Percentiles rank a stretch among this genome's conserved stretches.
phyloP scores from a whole-genome alignment of 257 asterid genomes.

The Euphrasia confusa region DNA sequence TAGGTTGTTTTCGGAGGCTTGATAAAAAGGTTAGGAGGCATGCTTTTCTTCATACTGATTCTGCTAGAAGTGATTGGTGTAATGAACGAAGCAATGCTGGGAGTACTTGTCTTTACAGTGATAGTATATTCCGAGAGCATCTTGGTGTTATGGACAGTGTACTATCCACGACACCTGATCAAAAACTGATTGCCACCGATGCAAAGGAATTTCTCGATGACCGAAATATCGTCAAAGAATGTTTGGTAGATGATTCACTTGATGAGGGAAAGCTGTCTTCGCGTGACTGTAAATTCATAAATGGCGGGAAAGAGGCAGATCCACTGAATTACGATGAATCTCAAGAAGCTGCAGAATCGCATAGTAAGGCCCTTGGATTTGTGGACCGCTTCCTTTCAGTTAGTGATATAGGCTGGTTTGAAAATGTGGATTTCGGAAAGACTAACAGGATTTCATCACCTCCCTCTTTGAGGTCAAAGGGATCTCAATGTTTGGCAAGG shows the following conservation, averaged over 20 bases:
- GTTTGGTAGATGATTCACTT: slow-evolving; percentile 17
- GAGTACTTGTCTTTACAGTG: slow-evolving; percentile 20
- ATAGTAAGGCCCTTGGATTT: slow-evolving; percentile 48
- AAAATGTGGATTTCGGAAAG: slow-evolving; percentile 26
- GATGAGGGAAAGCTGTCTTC: slow-evolving; percentile 27
- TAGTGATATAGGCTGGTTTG: slow-evolving; percentile 32
- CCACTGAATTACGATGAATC: slow-evolving; percentile 31
- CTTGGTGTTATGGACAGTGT: slow-evolving; percentile 17
- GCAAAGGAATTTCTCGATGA: not conserved
- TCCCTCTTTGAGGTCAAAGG: slow-evolving; percentile 46
- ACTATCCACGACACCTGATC: slow-evolving; percentile 26
- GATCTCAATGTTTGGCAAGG: slow-evolving; percentile 54
- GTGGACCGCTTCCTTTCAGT: slow-evolving; percentile 59
- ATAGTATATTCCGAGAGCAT: slow-evolving; percentile 23
- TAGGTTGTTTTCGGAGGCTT: slow-evolving; percentile 42
- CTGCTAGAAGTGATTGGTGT: slow-evolving; percentile 29
- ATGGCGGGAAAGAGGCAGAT: slow-evolving; percentile 28
- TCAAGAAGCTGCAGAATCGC: slow-evolving; percentile 46
- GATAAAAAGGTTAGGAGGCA: slow-evolving; percentile 23
- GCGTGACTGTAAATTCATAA: slow-evolving; percentile 20
- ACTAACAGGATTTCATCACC: slow-evolving; percentile 34
- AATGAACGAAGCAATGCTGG: slow-evolving; percentile 25
- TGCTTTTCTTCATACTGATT: slow-evolving; percentile 17
- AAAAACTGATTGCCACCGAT: slow-evolving; percentile 20
- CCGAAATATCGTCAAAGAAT: slow-evolving; percentile 24